Evolutionary conservation across 257 asterid genomes (phyloP).

Genomic region (Jasminum sambac): DNA sequence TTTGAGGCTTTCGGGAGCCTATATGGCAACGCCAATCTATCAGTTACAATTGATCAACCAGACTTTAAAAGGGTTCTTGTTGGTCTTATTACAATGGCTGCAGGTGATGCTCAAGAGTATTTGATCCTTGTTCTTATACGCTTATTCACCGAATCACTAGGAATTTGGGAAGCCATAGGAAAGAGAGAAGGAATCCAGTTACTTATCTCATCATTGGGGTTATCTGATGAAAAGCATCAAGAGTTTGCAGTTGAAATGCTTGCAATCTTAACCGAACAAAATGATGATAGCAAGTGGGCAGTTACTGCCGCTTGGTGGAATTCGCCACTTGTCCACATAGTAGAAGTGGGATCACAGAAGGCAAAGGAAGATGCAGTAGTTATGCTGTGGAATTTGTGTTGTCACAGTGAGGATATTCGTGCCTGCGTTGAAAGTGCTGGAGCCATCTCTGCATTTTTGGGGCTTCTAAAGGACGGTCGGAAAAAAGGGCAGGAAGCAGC

Average conservation of each 20-base stretch:
- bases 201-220: constrained; percentile 70
- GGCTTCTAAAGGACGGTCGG: constrained; percentile 75
- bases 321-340: constrained; percentile 78
- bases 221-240: constrained; percentile 77
- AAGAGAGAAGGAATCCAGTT: constrained; percentile 89
- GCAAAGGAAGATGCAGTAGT: constrained; percentile 65
- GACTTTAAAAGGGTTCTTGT: constrained; percentile 73
- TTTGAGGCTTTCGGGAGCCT: constrained; percentile 83
- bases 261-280: constrained; percentile 69
- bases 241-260: constrained; percentile 80
- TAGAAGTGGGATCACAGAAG: constrained; percentile 71
- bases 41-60: constrained; percentile 45
- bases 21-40: constrained; percentile 54
- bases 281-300: constrained; percentile 96
- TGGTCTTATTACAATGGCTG: constrained; percentile 75
- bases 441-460: constrained; percentile 66
- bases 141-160: constrained; percentile 56
- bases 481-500: constrained; percentile 72
- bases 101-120: constrained; percentile 66
- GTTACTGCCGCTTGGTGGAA: constrained; percentile 92
- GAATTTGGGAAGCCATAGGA: constrained; percentile 81
- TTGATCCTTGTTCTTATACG: constrained; percentile 55
- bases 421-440: constrained; percentile 81
- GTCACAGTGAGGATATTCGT: constrained; percentile 78
- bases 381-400: constrained; percentile 66